Percentiles rank a stretch among this genome's conserved stretches.
These are phyloP conservation scores for Camellia lanceoleosa DNA, from an alignment of 148 eudicot genomes.

Conservation along the genomic window DNA sequence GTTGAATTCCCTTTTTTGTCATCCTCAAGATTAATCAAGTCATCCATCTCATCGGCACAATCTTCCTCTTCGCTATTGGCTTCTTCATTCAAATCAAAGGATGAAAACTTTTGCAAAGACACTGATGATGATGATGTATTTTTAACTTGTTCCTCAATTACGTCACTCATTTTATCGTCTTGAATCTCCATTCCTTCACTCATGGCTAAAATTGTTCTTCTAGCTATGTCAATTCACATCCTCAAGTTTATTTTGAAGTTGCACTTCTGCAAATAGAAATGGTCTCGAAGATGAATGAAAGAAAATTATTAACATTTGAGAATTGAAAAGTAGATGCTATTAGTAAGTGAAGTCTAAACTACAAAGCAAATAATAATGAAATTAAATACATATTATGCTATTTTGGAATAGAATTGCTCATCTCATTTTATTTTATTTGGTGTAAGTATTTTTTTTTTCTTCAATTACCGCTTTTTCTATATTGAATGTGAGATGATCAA, in stretches of 20 bases:
- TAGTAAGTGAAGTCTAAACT: background rate
- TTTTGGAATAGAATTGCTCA: background rate
- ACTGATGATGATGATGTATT: conserved; percentile 17
- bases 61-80: conserved; percentile 22
- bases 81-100: conserved; percentile 44
- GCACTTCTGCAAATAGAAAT: background rate
- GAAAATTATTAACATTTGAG: background rate
- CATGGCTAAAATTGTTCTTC: conserved; percentile 8
- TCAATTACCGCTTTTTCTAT: background rate
- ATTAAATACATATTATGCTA: background rate
- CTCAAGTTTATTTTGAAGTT: background rate
- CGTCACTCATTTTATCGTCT: conserved; percentile 1
- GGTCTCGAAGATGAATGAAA: background rate
- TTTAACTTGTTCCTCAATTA: conserved; percentile 18
- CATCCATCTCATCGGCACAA: background rate
- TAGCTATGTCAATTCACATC: background rate
- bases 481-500: background rate
- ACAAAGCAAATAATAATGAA: background rate
- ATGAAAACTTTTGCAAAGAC: conserved; percentile 23
- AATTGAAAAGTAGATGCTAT: background rate
- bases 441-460: too few species aligned
- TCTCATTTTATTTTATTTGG: too few species aligned
- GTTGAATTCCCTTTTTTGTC: conserved; percentile 17
- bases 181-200: conserved; percentile 3
- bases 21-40: conserved; percentile 3